These are phyloP conservation scores for Fraxinus quadrangulata DNA, from an alignment of 257 asterid species.

Conservation along the genomic window DNA sequence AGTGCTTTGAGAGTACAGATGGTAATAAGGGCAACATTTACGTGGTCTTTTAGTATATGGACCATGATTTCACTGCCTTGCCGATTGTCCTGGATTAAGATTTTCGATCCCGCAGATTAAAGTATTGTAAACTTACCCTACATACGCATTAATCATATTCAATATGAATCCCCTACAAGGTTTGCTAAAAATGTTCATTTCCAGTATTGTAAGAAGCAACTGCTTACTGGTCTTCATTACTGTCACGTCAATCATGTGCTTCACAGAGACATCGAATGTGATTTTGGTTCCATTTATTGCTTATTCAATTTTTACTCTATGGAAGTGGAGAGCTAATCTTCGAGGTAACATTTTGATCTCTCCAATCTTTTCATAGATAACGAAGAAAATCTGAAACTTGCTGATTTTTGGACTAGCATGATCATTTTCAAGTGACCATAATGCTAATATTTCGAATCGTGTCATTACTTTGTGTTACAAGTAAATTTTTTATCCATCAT, in stretches of 20 bases:
- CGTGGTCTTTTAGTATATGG: too few relatives aligned
- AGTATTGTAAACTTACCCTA: too few relatives aligned
- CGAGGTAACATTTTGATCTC: conserved; percentile 47
- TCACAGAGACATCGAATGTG: conserved; percentile 93
- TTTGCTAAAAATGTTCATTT: conserved; percentile 30
- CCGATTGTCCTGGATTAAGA: too few relatives aligned
- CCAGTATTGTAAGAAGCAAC: conserved; percentile 93
- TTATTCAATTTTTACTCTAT: conserved; percentile 10
- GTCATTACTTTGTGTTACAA: too few relatives aligned
- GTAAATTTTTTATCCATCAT: too few relatives aligned
- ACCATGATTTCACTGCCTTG: too few relatives aligned
- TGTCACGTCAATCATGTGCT: conserved; percentile 77
- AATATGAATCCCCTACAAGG: conserved; percentile 21
- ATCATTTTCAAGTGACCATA: too few relatives aligned
- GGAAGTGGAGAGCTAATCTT: conserved; percentile 9
- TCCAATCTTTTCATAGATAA: conserved; percentile 94
- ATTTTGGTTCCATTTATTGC: conserved; percentile 17
- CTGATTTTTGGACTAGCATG: conserved; percentile 20
- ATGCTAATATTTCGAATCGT: too few relatives aligned
- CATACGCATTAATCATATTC: conserved; percentile 16
- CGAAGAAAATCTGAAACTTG: conserved; percentile 86
- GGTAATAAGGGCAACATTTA: too few relatives aligned
- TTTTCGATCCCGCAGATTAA: too few relatives aligned
- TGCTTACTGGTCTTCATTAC: conserved; percentile 63
- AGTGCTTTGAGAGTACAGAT: too few relatives aligned